phyloP scores from a whole-genome alignment of 148 eudicot species.

The Rhododendron williamsianum region DNA sequence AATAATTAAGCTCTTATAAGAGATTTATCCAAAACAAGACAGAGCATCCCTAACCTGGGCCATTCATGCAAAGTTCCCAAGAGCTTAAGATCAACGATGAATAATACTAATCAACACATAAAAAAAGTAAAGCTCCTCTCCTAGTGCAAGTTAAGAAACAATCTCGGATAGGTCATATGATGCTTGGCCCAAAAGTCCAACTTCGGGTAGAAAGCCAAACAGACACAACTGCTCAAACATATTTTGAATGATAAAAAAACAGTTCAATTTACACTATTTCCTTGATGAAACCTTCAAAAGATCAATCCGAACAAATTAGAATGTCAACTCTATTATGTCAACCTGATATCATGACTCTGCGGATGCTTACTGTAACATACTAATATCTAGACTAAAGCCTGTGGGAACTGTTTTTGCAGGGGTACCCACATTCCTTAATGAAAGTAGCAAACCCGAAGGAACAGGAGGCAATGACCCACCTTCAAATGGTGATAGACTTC shows the following conservation, averaged over 20 bases:
- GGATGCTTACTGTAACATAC: background rate
- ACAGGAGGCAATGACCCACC: constrained; percentile 30
- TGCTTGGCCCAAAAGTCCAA: background rate
- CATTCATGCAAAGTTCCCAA: background rate
- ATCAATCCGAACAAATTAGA: background rate
- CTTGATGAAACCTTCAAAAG: background rate
- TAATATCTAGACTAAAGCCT: background rate
- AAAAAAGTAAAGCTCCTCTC: background rate
- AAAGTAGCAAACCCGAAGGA: background rate
- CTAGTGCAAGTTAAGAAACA: background rate
- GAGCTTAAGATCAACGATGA: background rate
- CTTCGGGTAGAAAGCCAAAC: background rate
- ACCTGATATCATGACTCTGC: background rate
- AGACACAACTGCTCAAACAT: background rate
- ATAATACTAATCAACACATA: background rate
- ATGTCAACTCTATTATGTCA: background rate
- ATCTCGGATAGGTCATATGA: background rate
- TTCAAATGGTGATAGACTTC: constrained; percentile 94
- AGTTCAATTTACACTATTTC: background rate
- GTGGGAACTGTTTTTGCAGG: background rate
- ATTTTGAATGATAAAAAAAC: background rate
- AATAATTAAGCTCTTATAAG: background rate
- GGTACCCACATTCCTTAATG: background rate
- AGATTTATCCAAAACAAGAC: background rate
- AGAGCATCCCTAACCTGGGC: background rate